Percentiles rank a stretch among this genome's conserved stretches.
phyloP scores from a whole-genome alignment of 768 basidiomycete genomes.

The Chalciporus piperatus region DNA sequence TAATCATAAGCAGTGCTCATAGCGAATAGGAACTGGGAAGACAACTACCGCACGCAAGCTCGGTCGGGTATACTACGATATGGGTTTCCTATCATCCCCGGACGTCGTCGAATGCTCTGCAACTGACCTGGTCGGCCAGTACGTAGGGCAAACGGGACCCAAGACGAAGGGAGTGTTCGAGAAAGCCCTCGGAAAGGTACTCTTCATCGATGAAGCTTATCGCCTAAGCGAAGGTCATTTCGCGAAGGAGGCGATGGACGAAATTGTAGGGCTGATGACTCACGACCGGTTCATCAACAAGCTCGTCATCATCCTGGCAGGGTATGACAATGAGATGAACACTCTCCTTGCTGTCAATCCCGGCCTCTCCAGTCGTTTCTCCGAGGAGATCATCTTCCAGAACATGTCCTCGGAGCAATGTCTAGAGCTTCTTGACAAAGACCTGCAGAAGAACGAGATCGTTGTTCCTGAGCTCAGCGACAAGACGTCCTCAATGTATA shows the following conservation, averaged over 20 bases:
- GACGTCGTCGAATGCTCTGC: constrained; percentile 69
- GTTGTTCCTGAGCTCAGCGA: constrained; percentile 33
- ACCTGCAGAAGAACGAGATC: constrained; percentile 45
- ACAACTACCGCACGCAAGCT: constrained; percentile 63
- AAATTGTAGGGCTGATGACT: constrained; percentile 66
- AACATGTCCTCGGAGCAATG: constrained; percentile 55
- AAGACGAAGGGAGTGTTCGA: constrained; percentile 61
- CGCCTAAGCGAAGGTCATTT: constrained; percentile 60
- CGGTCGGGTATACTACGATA: constrained; percentile 62
- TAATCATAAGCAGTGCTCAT: neutral
- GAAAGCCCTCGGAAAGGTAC: constrained; percentile 62
- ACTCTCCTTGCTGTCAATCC: constrained; percentile 54
- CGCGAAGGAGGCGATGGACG: constrained; percentile 72
- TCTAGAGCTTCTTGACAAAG: constrained; percentile 47
- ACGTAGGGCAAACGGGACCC: constrained; percentile 70
- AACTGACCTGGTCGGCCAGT: constrained; percentile 68
- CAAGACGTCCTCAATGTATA: neutral
- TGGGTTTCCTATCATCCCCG: constrained; percentile 51
- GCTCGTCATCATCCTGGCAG: constrained; percentile 66
- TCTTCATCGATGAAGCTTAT: constrained; percentile 77
- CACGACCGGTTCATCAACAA: constrained; percentile 56
- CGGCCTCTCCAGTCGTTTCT: constrained; percentile 69
- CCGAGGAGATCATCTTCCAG: constrained; percentile 55
- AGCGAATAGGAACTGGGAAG: constrained; percentile 56
- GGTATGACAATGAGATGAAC: constrained; percentile 71